Evolutionary conservation across 345 rosid species (phyloP), one percentile per base, ranked within the genome.

Genomic region (Populus nigra): DNA sequence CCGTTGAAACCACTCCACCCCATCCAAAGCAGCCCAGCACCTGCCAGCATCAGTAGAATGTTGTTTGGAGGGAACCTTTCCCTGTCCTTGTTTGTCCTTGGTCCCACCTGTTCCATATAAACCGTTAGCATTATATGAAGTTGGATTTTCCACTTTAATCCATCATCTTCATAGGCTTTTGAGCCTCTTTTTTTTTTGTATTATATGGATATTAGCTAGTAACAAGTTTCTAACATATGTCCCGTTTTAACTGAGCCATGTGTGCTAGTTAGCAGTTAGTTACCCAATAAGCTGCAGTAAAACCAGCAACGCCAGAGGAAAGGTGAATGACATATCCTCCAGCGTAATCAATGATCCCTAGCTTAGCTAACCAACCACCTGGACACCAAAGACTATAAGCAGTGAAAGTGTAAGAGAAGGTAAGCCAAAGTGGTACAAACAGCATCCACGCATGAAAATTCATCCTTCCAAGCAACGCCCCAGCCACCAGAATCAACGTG

Each of bases 1-100:
- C 92, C 91, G 53, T 91, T 89, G 89, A 89, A 89, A 55, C 92
- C 94, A 0, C 88, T 87, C 92, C 94, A 91, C 10, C 92, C 92
- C 90, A 89, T 86, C 94, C 94, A 91, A 22, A 91, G 89, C 7
- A 91, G 83, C 29, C 94, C 91, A 1, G 91, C 90, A 33, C 92
- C 92, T 0, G 90, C 92, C 33, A 91, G 78, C 91, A 89, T 91
- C 63, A 91, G 87, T 41, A 89, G 75, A 7, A 91, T 88, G 85
- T 89, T 89, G 86, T 86, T 87, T 18, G 92, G 92, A 20, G 91
- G 92, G 70, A 89, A 91, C 75, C 92, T 84, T 73, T 91, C 92
- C 80, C 88, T 86, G 78, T 89, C 94, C 81, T 86, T 88, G 69
- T 79, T 87, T 5, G 91, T 80, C 82, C 92, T 87, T 17, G 94